These are phyloP conservation scores for Graphilbum fragrans DNA, from an alignment of 2,329 filamentous ascomycete genomes.

Conservation along the genomic window DNA sequence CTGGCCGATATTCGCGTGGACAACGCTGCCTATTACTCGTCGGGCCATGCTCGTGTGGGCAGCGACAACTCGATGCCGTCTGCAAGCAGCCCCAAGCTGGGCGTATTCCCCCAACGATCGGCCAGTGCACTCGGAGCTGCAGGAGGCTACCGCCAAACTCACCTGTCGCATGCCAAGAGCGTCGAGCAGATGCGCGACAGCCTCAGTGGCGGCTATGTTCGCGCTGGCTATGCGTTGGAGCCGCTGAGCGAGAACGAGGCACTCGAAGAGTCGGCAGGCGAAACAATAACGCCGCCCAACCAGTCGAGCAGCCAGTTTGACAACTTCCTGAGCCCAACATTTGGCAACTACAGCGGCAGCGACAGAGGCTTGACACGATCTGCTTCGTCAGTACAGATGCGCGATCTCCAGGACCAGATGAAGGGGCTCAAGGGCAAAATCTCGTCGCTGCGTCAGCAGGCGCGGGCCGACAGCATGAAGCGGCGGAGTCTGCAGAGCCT, in stretches of 20 bases:
- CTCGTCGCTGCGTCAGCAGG: slow-evolving; percentile 64
- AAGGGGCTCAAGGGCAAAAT: slow-evolving; percentile 77
- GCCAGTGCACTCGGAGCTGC: slow-evolving; percentile 51
- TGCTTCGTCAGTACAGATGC: slow-evolving; percentile 60
- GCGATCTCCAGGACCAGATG: slow-evolving; percentile 71
- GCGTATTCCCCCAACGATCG: slow-evolving; percentile 40
- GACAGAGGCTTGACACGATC: slow-evolving; percentile 47
- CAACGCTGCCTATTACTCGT: slow-evolving; percentile 14
- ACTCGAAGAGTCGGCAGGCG: slow-evolving; percentile 10
- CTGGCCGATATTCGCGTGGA: slow-evolving; percentile 17
- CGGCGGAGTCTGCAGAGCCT: slow-evolving; percentile 66
- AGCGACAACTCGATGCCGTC: slow-evolving; percentile 31
- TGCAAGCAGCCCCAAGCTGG: slow-evolving; percentile 12
- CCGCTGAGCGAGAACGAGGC: slow-evolving; percentile 42
- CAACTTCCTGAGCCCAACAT: slow-evolving; percentile 31
- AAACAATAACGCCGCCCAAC: neutral
- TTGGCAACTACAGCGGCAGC: slow-evolving; percentile 19
- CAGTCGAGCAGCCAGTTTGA: slow-evolving; percentile 20
- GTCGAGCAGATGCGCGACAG: slow-evolving; percentile 25
- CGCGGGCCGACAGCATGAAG: slow-evolving; percentile 66
- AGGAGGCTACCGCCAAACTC: slow-evolving; percentile 42
- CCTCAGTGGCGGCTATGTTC: slow-evolving; percentile 17
- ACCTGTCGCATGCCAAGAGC: slow-evolving; percentile 27
- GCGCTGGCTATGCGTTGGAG: slow-evolving; percentile 28
- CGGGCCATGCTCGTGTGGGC: slow-evolving; percentile 45